Base-by-base conservation (phyloP, 345 rosid species). In the Tarenaya hassleriana region DNA sequence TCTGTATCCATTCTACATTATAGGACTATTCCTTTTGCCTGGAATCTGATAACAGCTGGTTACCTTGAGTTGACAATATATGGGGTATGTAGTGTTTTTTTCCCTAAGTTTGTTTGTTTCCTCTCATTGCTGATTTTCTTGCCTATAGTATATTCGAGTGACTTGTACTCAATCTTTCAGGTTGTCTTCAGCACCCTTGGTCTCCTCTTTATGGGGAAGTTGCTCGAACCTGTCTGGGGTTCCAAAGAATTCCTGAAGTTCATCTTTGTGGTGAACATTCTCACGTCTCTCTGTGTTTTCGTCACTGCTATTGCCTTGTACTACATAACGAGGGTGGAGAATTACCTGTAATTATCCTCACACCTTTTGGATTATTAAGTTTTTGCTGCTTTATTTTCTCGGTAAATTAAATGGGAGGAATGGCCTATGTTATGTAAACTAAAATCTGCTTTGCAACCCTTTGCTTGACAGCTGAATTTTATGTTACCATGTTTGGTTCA, bases 11-110 rank as follows among this genome's bases (percentile, higher is more conserved):
- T 53, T 44, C 7, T 43, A 41, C 56, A 52, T 66, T 68, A 50
- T 66, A 94, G 99, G 87, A 94, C 99, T n/a, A 88, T 94, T 63
- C 99, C 99, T 54, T 88, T 94, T 77, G 95, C 67, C 38, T 94
- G 97, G 99, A 94, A 94, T 69, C 87, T 94, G 37, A 46, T 94
- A 32, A 88, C 97, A 7, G 77, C 92, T 16, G 99, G 99, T 62
- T 94, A 81, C 57, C 64, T 94, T 42, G 99, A 94, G 60, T 89
- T 81, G 57, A 62, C 97, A 8, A 55, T 82, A 43, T 62, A 75
- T 83, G 99, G 97, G 78, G 97, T 88, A 80, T 66, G 72, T n/a
- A n/a, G n/a, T 44, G 7, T 56, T n/a, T n/a, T 53, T 47, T 37
- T 41, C 34, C 47, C 19, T 57, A 15, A 11, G 34, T 40, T 44